These are phyloP conservation scores for Backusella circina DNA, from an alignment of 192 early-diverging fungal species.

Conservation along the genomic window DNA sequence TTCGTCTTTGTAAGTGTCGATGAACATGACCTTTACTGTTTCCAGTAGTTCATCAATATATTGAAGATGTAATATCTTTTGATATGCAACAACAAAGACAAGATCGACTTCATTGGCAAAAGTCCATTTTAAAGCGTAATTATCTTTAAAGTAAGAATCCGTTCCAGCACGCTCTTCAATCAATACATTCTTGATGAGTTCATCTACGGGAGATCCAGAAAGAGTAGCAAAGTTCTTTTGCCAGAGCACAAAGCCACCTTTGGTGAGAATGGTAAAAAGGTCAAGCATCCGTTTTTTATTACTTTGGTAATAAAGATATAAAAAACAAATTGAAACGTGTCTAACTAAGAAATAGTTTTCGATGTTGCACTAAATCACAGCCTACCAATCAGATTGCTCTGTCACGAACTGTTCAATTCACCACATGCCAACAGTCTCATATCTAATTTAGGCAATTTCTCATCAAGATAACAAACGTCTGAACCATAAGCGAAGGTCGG, in stretches of 20 bases:
- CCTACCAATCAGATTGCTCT: neutral
- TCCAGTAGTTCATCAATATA: constrained; percentile 83
- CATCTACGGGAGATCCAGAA: constrained; percentile 61
- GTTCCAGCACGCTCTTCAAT: constrained; percentile 67
- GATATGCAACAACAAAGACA: constrained; percentile 83
- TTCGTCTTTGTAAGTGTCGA: constrained; percentile 45
- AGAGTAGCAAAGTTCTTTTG: constrained; percentile 62
- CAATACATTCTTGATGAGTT: constrained; percentile 72
- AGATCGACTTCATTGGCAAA: constrained; percentile 80
- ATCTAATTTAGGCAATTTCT: no score
- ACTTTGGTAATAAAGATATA: neutral
- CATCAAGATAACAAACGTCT: no score
- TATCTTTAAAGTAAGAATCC: constrained; percentile 61
- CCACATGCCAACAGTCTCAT: no score
- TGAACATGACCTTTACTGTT: constrained; percentile 64
- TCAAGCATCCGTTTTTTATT: constrained; percentile 69
- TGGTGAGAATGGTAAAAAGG: constrained; percentile 76
- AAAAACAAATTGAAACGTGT: neutral
- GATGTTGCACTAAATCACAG: neutral
- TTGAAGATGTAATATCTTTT: constrained; percentile 80
- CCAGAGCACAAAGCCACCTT: constrained; percentile 88
- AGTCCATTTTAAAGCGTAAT: constrained; percentile 73
- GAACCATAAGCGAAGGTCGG: no score
- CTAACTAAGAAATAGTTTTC: neutral
- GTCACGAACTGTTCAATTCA: no score